phyloP scores from a whole-genome alignment of 495 filamentous ascomycete genomes.

The Evernia prunastri region DNA sequence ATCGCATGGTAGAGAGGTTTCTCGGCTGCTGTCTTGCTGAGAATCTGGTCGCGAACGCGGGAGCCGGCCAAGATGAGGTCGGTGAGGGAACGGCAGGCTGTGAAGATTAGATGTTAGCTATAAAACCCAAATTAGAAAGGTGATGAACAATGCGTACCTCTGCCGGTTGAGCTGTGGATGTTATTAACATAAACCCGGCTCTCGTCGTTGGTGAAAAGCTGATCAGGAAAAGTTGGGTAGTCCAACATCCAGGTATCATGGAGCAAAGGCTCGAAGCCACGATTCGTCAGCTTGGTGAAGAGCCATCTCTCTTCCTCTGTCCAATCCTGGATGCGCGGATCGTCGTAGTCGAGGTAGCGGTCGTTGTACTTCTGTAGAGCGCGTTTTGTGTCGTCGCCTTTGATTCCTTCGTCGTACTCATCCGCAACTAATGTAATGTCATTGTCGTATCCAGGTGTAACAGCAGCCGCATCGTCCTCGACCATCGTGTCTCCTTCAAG shows the following conservation, averaged over 20 bases:
- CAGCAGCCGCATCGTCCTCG: slow-evolving; percentile 3
- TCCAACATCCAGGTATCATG: slow-evolving; percentile 51
- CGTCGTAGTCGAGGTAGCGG: slow-evolving; percentile 17
- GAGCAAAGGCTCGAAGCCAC: slow-evolving; percentile 55
- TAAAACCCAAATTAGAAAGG: too few relatives aligned
- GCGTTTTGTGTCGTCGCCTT: neutral
- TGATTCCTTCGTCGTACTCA: neutral
- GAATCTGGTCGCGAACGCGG: slow-evolving; percentile 37
- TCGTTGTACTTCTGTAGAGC: slow-evolving; percentile 16
- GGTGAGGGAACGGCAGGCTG: slow-evolving; percentile 37
- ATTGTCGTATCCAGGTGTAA: slow-evolving; percentile 9
- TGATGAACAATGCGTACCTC: slow-evolving; percentile 29
- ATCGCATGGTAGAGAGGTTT: slow-evolving; percentile 33
- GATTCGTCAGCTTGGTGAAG: slow-evolving; percentile 49
- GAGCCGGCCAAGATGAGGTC: slow-evolving; percentile 37
- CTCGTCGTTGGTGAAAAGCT: slow-evolving; percentile 46
- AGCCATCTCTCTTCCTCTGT: slow-evolving; percentile 48
- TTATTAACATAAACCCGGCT: slow-evolving; percentile 44
- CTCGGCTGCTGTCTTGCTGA: slow-evolving; percentile 30
- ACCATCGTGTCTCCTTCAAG: slow-evolving; percentile 21
- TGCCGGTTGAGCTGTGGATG: slow-evolving; percentile 31
- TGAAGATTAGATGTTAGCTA: slow-evolving; percentile 1
- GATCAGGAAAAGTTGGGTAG: slow-evolving; percentile 53
- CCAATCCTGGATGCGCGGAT: slow-evolving; percentile 35
- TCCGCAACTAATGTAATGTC: slow-evolving; percentile 5